Base-by-base conservation (phyloP, 805 yeast genomes). In the Kodamaea laetipori region DNA sequence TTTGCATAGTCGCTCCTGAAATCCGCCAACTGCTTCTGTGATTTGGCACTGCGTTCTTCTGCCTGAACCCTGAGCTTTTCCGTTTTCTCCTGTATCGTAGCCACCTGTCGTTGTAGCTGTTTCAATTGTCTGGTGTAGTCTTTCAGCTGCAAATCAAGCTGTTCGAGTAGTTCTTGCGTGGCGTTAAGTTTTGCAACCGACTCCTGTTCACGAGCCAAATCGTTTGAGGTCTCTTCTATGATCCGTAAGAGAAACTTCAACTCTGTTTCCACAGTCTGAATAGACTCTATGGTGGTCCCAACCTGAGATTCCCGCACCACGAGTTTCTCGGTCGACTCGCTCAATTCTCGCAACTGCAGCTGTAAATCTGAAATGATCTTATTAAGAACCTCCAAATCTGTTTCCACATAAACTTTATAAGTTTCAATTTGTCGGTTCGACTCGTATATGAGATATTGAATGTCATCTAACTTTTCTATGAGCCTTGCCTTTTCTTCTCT, bases 401-500 rank as follows among this genome's bases (percentile, higher is more conserved):
- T 82, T 30, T 77, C 73, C 3, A 82, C 70, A 53, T 83, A 84
- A 24, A 76, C 75, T 45, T 76, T 73, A 41, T 86, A 65, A 48
- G 77, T 78, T 26, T 81, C 87, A 16, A 80, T 61, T 40, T 81
- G 83, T 38, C 78, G 76, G 41, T 74, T 77, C 2, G 80, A 59
- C 44, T 83, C 88, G 10, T 77, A 63, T 12, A 80, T 66, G 33
- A 81, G 61, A 44, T 77, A 81, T 45, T 77, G 80, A 43, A 76
- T 74, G 47, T 81, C 82, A 51, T 86, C 88, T 6, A 84, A 60
- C 43, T 78, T 76, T 37, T 77, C 76, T 12, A 82, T 71, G 42
- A 84, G 58, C 31, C 76, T 63, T n/a, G 69, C 64, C 58, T 86
- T 87, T 39, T 81, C 81, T 12, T 72, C 64, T 61, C 81, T 84